Percentiles rank a stretch among this genome's conserved stretches.
Evolutionary conservation across 2,329 filamentous ascomycete species (phyloP).

Genomic region (Orbilia oligospora): DNA sequence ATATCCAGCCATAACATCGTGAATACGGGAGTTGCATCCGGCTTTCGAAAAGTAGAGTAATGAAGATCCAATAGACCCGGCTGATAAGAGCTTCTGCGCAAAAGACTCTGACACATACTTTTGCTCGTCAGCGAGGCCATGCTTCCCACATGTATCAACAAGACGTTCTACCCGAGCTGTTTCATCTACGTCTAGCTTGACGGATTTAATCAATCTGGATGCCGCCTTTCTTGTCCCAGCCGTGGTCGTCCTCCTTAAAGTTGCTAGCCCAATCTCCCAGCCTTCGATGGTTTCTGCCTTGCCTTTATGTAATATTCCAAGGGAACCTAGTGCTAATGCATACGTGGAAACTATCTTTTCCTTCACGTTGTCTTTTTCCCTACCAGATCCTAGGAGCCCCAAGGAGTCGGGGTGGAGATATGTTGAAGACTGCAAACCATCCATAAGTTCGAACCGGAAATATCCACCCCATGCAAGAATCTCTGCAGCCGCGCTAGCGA

Average conservation of each 20-base stretch:
- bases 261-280: conserved; percentile 55
- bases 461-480: conserved; percentile 55
- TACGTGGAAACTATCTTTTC: conserved; percentile 50
- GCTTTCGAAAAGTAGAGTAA: conserved; percentile 53
- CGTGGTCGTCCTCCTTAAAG: conserved; percentile 44
- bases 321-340: conserved; percentile 40
- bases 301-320: conserved; percentile 37
- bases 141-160: conserved; percentile 33
- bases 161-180: conserved; percentile 41
- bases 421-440: conserved; percentile 14
- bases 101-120: conserved; percentile 54
- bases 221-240: conserved; percentile 41
- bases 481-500: conserved; percentile 50
- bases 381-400: conserved; percentile 27
- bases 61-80: conserved; percentile 39
- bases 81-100: conserved; percentile 43
- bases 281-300: conserved; percentile 35
- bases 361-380: conserved; percentile 48
- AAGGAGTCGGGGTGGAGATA: conserved; percentile 21
- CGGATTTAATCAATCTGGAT: conserved; percentile 41
- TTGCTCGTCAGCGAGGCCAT: conserved; percentile 44
- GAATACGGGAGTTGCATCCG: conserved; percentile 42
- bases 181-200: conserved; percentile 46
- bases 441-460: conserved; percentile 33
- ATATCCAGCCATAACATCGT: conserved; percentile 47